These are phyloP conservation scores for Cystoisospora suis DNA, from an alignment of 169 alveolate species.

Conservation along the genomic window DNA sequence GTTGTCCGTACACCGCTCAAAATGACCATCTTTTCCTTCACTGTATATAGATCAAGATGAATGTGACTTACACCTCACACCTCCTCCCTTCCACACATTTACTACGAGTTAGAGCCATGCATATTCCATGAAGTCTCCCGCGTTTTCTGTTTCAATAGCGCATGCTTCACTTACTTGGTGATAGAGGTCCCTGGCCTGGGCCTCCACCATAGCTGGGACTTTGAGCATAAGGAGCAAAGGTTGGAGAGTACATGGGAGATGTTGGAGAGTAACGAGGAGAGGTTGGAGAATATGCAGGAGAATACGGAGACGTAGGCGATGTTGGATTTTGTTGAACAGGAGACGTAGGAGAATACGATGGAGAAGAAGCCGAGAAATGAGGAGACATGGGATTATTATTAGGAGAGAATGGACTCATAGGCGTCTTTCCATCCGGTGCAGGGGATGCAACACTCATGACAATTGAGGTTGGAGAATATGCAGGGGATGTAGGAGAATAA, in stretches of 20 bases:
- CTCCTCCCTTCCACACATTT: neutral
- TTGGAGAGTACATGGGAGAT: conserved; percentile 56
- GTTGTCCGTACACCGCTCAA: too few species aligned
- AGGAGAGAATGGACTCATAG: conserved; percentile 65
- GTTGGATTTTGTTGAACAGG: conserved; percentile 25
- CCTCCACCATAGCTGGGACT: conserved; percentile 52
- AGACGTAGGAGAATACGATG: conserved; percentile 41
- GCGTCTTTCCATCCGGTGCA: neutral
- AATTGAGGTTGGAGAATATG: conserved; percentile 80
- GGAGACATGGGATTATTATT: conserved; percentile 80
- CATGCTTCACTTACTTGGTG: neutral
- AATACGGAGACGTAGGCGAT: conserved; percentile 79
- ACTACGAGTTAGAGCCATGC: too few species aligned
- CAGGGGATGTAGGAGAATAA: conserved; percentile 91
- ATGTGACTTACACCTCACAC: neutral
- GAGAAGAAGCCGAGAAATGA: neutral
- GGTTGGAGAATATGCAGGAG: conserved; percentile 86
- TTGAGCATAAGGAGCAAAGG: conserved; percentile 53
- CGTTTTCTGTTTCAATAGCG: neutral
- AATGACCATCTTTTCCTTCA: too few species aligned
- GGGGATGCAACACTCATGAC: conserved; percentile 23
- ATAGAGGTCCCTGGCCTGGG: conserved; percentile 37
- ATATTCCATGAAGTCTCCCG: neutral
- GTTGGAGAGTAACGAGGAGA: conserved; percentile 69
- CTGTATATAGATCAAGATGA: too few species aligned